These are phyloP conservation scores for Neofusicoccum sp. DNA, from an alignment of 2,329 filamentous ascomycete species.

Conservation along the genomic window DNA sequence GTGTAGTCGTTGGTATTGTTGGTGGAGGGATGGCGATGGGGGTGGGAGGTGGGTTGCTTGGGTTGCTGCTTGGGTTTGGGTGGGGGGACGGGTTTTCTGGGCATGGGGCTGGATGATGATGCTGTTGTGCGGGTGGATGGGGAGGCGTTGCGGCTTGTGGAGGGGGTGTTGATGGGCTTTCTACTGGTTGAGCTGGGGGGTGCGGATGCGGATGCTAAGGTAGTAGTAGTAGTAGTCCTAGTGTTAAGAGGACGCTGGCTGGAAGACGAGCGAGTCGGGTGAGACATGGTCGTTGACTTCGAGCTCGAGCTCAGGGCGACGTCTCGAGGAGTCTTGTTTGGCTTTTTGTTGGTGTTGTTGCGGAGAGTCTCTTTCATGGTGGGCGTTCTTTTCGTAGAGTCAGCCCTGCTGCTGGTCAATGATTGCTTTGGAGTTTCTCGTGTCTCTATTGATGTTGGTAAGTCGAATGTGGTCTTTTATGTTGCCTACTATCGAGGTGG, in stretches of 20 bases:
- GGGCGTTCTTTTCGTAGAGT: not conserved
- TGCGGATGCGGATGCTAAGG: not conserved
- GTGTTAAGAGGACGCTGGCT: too few species aligned
- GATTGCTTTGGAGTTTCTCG: not conserved
- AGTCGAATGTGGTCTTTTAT: not conserved
- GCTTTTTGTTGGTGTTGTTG: not conserved
- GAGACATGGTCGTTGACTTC: too few species aligned
- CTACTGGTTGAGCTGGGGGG: not conserved
- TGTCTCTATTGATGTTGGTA: too few species aligned
- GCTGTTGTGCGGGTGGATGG: not conserved
- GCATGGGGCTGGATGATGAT: too few species aligned
- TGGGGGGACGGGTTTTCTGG: too few species aligned
- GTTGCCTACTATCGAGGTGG: not conserved
- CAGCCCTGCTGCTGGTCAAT: not conserved
- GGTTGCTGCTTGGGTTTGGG: too few species aligned
- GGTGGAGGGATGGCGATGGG: too few species aligned
- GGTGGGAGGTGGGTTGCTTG: too few species aligned
- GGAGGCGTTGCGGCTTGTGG: not conserved
- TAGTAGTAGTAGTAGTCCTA: not conserved
- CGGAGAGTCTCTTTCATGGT: slow-evolving; percentile 7
- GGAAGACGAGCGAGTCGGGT: too few species aligned
- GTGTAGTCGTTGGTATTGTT: too few species aligned
- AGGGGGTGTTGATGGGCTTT: not conserved
- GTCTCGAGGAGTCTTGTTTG: too few species aligned
- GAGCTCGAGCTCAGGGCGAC: too few species aligned